Percentiles rank a stretch among this genome's conserved stretches.
Evolutionary conservation across 2,329 filamentous ascomycete genomes (phyloP).

Genomic region (Magnaporthiopsis incrustans): DNA sequence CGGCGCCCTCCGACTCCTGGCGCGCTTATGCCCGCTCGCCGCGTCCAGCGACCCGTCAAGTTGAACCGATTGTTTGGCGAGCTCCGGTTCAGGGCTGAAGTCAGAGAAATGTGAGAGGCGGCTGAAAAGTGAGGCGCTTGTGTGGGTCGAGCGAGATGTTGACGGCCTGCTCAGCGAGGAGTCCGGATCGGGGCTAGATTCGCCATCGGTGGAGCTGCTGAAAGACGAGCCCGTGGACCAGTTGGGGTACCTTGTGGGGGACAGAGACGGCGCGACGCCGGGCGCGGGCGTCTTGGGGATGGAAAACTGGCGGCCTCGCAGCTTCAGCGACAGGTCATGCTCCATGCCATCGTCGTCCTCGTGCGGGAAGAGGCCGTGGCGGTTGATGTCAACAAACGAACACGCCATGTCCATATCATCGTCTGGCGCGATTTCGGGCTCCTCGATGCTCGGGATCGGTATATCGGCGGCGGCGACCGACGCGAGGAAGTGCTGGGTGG

Average conservation of each 20-base stretch:
- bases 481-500: slow-evolving; percentile 59
- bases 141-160: slow-evolving; percentile 51
- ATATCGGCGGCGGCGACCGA: slow-evolving; percentile 58
- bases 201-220: slow-evolving; percentile 37
- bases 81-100: slow-evolving; percentile 40
- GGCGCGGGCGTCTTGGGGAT: slow-evolving; percentile 54
- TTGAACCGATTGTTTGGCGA: slow-evolving; percentile 17
- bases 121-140: slow-evolving; percentile 49
- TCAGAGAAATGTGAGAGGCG: slow-evolving; percentile 48
- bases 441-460: slow-evolving; percentile 57
- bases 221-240: slow-evolving; percentile 51
- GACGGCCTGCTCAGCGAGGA: slow-evolving; percentile 46
- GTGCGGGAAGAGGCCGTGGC: background rate
- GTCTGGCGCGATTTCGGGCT: slow-evolving; percentile 32
- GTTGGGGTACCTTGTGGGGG: slow-evolving; percentile 43
- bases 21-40: slow-evolving; percentile 6
- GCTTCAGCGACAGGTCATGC: slow-evolving; percentile 15
- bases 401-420: slow-evolving; percentile 12
- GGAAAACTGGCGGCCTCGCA: slow-evolving; percentile 33
- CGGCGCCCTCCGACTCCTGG: slow-evolving; percentile 37
- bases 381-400: background rate
- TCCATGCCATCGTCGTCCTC: slow-evolving; percentile 4
- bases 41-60: slow-evolving; percentile 4
- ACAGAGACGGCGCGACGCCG: slow-evolving; percentile 33
- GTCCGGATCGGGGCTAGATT: slow-evolving; percentile 52